These are phyloP conservation scores for Westerdykella aurantiaca DNA, from an alignment of 2,329 filamentous ascomycete species.

Conservation along the genomic window DNA sequence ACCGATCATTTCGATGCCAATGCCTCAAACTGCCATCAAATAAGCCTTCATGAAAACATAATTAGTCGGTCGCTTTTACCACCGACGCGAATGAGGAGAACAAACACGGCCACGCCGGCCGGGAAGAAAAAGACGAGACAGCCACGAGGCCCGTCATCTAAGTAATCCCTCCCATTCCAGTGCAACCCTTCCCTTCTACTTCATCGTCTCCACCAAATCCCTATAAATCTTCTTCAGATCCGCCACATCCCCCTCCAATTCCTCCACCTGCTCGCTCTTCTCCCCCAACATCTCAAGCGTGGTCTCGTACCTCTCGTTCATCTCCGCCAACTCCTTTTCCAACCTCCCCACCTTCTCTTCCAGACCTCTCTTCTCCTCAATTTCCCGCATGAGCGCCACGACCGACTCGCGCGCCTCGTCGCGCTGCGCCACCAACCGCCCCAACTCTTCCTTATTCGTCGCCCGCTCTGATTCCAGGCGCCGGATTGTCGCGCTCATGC, in stretches of 20 bases:
- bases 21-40: background rate
- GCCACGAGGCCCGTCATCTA: no score
- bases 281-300: conserved; percentile 92
- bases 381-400: conserved; percentile 81
- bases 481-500: conserved; percentile 90
- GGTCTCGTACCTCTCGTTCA: conserved; percentile 78
- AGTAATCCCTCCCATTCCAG: background rate
- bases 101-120: background rate
- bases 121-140: background rate
- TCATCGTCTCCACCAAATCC: conserved; percentile 80
- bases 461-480: conserved; percentile 89
- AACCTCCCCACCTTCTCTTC: conserved; percentile 58
- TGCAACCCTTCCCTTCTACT: conserved; percentile 49
- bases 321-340: conserved; percentile 60
- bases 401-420: conserved; percentile 91
- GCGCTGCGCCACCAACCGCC: conserved; percentile 72
- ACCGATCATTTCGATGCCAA: background rate
- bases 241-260: conserved; percentile 78
- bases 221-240: conserved; percentile 97
- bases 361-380: conserved; percentile 62
- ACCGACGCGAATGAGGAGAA: no score
- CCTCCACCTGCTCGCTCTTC: conserved; percentile 92
- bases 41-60: no score
- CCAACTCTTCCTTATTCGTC: conserved; percentile 78
- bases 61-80: no score